Evolutionary conservation across 2,329 filamentous ascomycete species (phyloP), one percentile per base, ranked within the genome.

Genomic region (Shiraia bambusicola): DNA sequence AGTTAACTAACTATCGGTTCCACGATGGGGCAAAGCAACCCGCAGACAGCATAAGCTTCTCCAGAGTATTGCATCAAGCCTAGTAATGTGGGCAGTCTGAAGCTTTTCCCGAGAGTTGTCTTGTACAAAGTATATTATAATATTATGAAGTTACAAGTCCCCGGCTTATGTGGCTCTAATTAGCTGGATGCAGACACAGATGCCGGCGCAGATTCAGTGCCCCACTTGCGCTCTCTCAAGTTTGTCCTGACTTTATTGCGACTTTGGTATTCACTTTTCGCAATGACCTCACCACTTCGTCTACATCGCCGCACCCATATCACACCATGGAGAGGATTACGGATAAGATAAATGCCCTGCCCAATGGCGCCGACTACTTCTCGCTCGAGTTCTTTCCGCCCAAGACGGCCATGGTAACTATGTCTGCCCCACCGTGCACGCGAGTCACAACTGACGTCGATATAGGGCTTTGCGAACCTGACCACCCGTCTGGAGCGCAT

Each of bases 311-410:
- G 31, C 16, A 32, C 33, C 31, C 12, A 28, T 22, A 28, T 17
- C 22, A 13, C 41, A 47, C 31, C 19, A 69, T 69, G 65, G 65
- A 69, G 60, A 93, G 88, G 73, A 91, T 96, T 66, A 95, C 89
- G 50, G 87, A 94, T 77, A 95, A 95, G 78, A 92, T 97, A 66
- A 87, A 88, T 72, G 88, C 89, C 48, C 75, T 98, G 74, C 87
- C 88, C 69, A 80, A 85, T 52, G 82, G 88, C 70, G 81, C 82
- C 53, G 83, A 81, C 67, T 97, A 93, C 76, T 95, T 95, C 73
- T 97, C 93, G 34, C 85, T 97, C 71, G 93, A 98, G 74, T 98
- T 98, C 82, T 98, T 98, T 75, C 93, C 93, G 55, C 93, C 93
- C 50, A 98, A 97, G 76, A 98, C 93, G 33, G 79, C 86, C 48